Conservation (phyloP, 2,329 filamentous ascomycete species). For the Calonectria honghensis region DNA sequence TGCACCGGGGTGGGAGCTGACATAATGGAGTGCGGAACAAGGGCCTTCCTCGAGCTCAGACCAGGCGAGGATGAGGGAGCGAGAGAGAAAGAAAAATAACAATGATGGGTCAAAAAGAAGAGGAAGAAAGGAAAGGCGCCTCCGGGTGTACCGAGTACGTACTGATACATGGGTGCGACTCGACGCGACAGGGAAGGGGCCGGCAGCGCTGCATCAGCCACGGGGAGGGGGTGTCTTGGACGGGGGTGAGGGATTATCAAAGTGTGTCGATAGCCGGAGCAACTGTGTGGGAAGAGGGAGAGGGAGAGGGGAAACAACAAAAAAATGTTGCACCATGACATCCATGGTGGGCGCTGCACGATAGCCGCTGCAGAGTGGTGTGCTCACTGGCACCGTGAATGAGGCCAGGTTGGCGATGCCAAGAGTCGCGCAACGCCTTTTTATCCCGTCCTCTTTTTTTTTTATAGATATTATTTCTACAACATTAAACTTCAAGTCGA, state of each 20-base stretch:
- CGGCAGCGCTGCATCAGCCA: slow-evolving; percentile 14
- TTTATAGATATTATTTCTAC: neutral
- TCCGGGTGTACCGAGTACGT: slow-evolving; percentile 19
- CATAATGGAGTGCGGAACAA: slow-evolving; percentile 19
- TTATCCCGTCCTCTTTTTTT: neutral
- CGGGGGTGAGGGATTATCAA: slow-evolving; percentile 4
- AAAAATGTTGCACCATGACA: neutral
- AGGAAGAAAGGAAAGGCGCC: neutral
- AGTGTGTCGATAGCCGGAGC: slow-evolving; percentile 2
- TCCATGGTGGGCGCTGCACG: slow-evolving; percentile 2
- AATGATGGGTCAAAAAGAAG: slow-evolving; percentile 5
- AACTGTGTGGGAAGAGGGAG: neutral
- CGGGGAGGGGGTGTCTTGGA: slow-evolving; percentile 7
- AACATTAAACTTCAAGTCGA: slow-evolving; percentile 1
- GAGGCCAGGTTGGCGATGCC: neutral
- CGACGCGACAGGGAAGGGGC: slow-evolving; percentile 13
- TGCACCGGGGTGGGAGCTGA: slow-evolving; percentile 10
- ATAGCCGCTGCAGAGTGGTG: neutral
- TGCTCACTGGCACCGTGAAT: neutral
- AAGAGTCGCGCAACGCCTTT: neutral
- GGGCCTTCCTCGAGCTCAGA: neutral
- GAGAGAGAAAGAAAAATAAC: neutral
- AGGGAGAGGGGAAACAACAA: slow-evolving; percentile 1
- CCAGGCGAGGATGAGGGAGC: neutral
- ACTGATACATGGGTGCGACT: slow-evolving; percentile 22